A percentile compares a stretch with the other conserved stretches of the same genome.
These are phyloP conservation scores for Trypethelium eluteriae DNA, from an alignment of 495 filamentous ascomycete genomes.

Conservation along the genomic window DNA sequence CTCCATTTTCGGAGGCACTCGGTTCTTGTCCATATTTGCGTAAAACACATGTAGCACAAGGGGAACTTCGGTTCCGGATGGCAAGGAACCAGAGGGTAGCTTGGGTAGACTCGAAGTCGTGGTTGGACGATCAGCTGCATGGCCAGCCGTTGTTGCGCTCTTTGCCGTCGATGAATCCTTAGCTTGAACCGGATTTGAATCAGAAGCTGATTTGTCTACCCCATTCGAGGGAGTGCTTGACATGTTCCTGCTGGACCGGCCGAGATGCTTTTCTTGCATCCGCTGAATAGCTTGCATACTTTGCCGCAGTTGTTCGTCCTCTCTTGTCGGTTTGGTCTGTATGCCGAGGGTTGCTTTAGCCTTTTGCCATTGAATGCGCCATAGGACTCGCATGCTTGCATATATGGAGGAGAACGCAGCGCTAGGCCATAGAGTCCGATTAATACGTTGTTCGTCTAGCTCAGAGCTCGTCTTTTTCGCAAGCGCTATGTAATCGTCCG, in stretches of 20 bases:
- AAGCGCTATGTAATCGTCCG: conserved; percentile 46
- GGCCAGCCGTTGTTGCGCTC: neutral
- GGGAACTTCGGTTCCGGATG: conserved; percentile 20
- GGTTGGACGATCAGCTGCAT: neutral
- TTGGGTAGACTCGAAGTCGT: conserved; percentile 8
- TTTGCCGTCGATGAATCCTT: neutral
- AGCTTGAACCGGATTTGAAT: neutral
- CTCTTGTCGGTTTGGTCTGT: conserved; percentile 6
- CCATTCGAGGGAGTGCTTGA: neutral
- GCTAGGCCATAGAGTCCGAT: conserved; percentile 38
- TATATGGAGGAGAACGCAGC: conserved; percentile 37
- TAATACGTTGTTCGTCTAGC: conserved; percentile 35
- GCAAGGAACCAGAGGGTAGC: conserved; percentile 14
- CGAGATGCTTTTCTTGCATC: neutral
- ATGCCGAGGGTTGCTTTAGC: conserved; percentile 24
- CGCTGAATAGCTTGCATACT: neutral
- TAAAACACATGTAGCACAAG: conserved; percentile 48
- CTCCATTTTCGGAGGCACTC: conserved; percentile 36
- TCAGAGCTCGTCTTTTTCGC: conserved; percentile 41
- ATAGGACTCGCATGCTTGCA: conserved; percentile 29
- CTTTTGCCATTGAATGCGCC: conserved; percentile 26
- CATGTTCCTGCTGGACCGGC: neutral
- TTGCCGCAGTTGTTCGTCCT: conserved; percentile 1
- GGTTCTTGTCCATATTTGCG: conserved; percentile 42
- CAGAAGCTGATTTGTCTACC: conserved; percentile 9